Base-by-base conservation (phyloP, 2,329 filamentous ascomycete species). In the Monilinia vaccinii-corymbosi region DNA sequence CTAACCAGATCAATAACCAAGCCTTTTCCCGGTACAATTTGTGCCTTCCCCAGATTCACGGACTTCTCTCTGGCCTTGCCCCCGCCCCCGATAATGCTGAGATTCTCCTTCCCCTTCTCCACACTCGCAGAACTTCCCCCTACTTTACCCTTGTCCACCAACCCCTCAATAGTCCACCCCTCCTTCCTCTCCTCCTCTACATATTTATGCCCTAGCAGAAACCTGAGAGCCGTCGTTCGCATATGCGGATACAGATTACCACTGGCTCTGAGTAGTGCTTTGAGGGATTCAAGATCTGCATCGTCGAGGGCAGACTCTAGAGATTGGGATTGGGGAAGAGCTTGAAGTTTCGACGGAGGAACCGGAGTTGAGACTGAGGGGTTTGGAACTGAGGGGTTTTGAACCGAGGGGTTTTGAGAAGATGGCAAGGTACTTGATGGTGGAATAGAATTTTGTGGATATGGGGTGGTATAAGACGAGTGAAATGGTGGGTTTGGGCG, bases 1-100 rank as follows among this genome's bases (percentile, higher is more conserved):
- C 56, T 50, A 31, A 58, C 23, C 18, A 50, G 28, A 21, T 58
- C 56, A 21, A 58, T 42, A 23, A 44, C 46, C 34, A 58, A 23
- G 1, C 18, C 46, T 25, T 58, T 58, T 16, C 46, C 46, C 3
- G 46, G n/a, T 21, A 44, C 47, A 18, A 8, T 40, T 42, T 23
- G 55, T 21, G 14, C 40, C 34, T 42, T 58, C 13, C 16, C 18
- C 21, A 34, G 25, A 11, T 28, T 51, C 4, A 51, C 18, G 28
- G 34, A n/a, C 14, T 38, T 23, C 21, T 40, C 25, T 18, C 10
- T 31, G 16, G 7, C 3, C 13, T 28, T 31, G 5, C 25, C 34
- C n/a, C 11, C 13, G 42, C 16, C 21, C 13, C 23, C 16, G 2
- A 25, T 42, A 14, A 53, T 13, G 10, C 36, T 16, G 9, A 40